Conservation (phyloP, 106 monocot species). For the Allium sativum region DNA sequence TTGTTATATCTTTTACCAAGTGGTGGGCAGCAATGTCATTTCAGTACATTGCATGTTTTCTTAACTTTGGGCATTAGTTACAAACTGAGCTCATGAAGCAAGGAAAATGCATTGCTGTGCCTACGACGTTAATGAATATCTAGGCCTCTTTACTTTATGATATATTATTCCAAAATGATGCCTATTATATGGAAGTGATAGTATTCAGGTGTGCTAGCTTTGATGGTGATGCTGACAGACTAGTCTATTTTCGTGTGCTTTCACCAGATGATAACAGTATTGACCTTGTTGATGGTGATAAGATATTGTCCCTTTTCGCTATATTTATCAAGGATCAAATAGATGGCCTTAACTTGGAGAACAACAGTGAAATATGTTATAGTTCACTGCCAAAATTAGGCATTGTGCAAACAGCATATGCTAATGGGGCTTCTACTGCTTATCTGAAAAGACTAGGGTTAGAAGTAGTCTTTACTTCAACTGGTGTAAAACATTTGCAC, state of each 20-base stretch:
- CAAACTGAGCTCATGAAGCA: neutral
- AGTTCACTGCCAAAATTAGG: constrained; percentile 46
- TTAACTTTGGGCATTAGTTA: too few relatives aligned
- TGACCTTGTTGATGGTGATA: constrained; percentile 91
- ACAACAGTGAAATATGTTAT: constrained; percentile 1
- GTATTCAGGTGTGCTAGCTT: constrained; percentile 84
- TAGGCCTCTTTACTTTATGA: too few relatives aligned
- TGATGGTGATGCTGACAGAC: constrained; percentile 91
- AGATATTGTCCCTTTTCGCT: constrained; percentile 88
- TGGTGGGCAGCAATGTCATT: too few relatives aligned
- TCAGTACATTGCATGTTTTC: too few relatives aligned
- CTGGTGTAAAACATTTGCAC: constrained; percentile 88
- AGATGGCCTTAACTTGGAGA: constrained; percentile 26
- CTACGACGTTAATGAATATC: too few relatives aligned
- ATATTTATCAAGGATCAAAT: constrained; percentile 80
- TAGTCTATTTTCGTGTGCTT: constrained; percentile 64
- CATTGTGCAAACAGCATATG: constrained; percentile 90
- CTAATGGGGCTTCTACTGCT: constrained; percentile 88
- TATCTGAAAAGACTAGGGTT: constrained; percentile 60
- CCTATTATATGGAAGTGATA: constrained; percentile 15
- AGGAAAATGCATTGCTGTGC: too few relatives aligned
- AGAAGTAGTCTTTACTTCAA: constrained; percentile 74
- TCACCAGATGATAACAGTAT: constrained; percentile 26
- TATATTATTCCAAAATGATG: constrained; percentile 6
- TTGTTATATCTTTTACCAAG: constrained; percentile 2